phyloP scores from a whole-genome alignment of 805 yeast species.

The Lipomyces sp. region DNA sequence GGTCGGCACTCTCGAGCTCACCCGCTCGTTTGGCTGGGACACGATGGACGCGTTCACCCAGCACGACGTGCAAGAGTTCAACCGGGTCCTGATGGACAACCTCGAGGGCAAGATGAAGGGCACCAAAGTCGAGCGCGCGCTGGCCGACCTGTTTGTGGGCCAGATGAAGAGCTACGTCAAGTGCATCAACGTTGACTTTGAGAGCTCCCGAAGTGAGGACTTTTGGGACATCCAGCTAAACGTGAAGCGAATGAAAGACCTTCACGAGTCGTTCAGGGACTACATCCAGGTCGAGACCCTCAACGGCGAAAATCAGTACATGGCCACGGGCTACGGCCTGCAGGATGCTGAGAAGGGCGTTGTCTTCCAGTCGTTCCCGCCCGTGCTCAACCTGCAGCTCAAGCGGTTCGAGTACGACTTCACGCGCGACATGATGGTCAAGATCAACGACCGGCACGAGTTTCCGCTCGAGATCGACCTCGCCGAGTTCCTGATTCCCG shows the following conservation, averaged over 20 bases:
- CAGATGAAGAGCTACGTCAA: conserved; percentile 93
- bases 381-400: conserved; percentile 86
- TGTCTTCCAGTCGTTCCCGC: conserved; percentile 83
- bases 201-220: conserved; percentile 86
- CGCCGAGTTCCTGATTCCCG: conserved; percentile 69
- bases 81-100: conserved; percentile 91
- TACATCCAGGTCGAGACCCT: conserved; percentile 85
- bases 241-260: conserved; percentile 74
- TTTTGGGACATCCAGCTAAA: conserved; percentile 98
- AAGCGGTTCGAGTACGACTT: conserved; percentile 95
- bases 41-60: conserved; percentile 92
- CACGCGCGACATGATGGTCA: conserved; percentile 79
- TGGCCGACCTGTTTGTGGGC: conserved; percentile 87
- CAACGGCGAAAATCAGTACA: conserved; percentile 93
- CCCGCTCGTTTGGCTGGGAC: conserved; percentile 97
- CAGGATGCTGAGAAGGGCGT: conserved; percentile 98
- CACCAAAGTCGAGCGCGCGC: conserved; percentile 67
- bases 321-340: conserved; percentile 81
- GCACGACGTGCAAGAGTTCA: conserved; percentile 96
- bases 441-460: conserved; percentile 88
- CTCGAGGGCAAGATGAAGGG: conserved; percentile 89
- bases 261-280: conserved; percentile 74
- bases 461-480: conserved; percentile 81
- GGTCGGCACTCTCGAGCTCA: conserved; percentile 79
- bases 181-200: conserved; percentile 90